Base-by-base conservation (phyloP, 108 stramenopile genomes). In the Conticribra weissflogii region DNA sequence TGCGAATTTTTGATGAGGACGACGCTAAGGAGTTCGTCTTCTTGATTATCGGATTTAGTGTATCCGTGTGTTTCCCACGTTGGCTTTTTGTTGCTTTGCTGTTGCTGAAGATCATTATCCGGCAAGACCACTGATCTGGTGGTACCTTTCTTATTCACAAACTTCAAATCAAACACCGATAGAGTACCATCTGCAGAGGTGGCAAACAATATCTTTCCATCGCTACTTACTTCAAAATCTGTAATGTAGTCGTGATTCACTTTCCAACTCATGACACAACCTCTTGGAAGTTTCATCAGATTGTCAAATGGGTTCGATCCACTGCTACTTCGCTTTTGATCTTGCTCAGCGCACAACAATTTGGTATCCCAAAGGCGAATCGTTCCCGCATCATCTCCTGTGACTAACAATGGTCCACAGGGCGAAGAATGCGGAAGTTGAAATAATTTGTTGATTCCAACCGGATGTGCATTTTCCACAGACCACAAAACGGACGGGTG, bases 21-120 rank as follows among this genome's bases (percentile, higher is more conserved):
- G 0, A 97, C 32, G 28, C 86, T 90, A 7, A 97, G 83, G 21
- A 99, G 68, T 78, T 99, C 98, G 57, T 97, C 96, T 54, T 98
- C 98, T 68, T 97, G 96, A 64, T 96, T 88, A 58, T 97, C 97
- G 0, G 96, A 96, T 30, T 71, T 47, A 18, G 61, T 48, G 47
- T 72, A 79, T 29, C 78, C 78, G 2, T 22, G 29, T 30, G 31
- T 67, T 29, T 72, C 71, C 78, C 78, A 79, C 50, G 76, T 47
- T 77, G 81, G 48, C 56, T 55, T 18, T 71, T 65, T 58, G 68
- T 48, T 64, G 78, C 34, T 48, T 54, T 63, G 62, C 23, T 68
- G 51, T 30, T 72, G 61, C 46, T 41, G 36, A 17, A 31, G 50
- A 57, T 78, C 68, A 8, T 36, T 22, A 5, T 66, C 71, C n/a